Evolutionary conservation across 2,329 filamentous ascomycete species (phyloP), one percentile per base, ranked within the genome.

Genomic region (Pyrenophora teres): DNA sequence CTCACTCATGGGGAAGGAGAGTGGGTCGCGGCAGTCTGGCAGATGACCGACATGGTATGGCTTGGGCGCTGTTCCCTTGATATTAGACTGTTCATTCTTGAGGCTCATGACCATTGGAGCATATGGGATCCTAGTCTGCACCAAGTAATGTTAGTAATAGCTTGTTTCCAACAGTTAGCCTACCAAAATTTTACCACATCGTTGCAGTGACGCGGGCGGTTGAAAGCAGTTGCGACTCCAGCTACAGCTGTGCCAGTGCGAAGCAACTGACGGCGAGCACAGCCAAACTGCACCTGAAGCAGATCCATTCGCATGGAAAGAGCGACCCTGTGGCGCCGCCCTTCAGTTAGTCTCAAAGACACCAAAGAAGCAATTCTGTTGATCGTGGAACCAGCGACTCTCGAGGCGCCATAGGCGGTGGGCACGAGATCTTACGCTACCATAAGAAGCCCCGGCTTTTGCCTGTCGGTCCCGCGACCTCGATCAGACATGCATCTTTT

Each of bases 351-450:
- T 19, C 41, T 31, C 30, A 10, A 27, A 4, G 36, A 21, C 30
- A 19, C 6, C 18, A n/a, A 33, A 53, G 36, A 53, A 33, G 37
- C 5, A 25, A 35, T 49, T n/a, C 38, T 50, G 31, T 36, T 44
- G 18, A 16, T 10, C 18, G 38, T 40, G 27, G 13, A 38, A 36
- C 44, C 32, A 18, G 32, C 12, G 27, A 33, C 30, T 42, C 6
- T 23, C 18, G 18, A 30, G 16, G 31, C 42, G 41, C 45, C 40
- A 40, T 21, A 27, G 31, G 43, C 36, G 38, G 39, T 35, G 36
- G 37, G 45, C 40, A 52, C 52, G 39, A 48, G 39, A 52, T 51
- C 33, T 10, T 25, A 46, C 48, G 52, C 45, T 56, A 36, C 52
- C 54, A 46, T 31, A 60, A 48, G 46, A 35, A 39, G 37, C 41